Evolutionary conservation across 106 monocot genomes (phyloP).

Genomic region (Chionographis japonica): DNA sequence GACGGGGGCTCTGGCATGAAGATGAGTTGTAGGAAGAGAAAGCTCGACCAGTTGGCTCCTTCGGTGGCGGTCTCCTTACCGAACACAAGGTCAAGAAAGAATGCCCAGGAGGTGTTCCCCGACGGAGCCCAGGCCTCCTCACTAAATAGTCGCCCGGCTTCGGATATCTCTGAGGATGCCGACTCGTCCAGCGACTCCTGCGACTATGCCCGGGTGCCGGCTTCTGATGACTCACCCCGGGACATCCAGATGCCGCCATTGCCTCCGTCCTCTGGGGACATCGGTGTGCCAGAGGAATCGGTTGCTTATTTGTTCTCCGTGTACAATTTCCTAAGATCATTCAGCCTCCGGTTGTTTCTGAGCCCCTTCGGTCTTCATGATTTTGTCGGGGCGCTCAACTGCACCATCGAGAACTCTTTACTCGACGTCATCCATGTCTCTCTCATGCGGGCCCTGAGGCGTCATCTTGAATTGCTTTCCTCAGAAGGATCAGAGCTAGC

Average conservation of each 20-base stretch:
- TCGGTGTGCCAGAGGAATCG: conserved; percentile 55
- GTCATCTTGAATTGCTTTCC: conserved; percentile 59
- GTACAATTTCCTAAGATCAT: conserved; percentile 78
- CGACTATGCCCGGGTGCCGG: background rate
- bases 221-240: background rate
- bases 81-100: conserved; percentile 22
- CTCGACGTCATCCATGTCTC: conserved; percentile 67
- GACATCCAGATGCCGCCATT: conserved; percentile 9
- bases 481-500: conserved; percentile 51
- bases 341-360: conserved; percentile 62
- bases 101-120: background rate
- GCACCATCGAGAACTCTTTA: conserved; percentile 48
- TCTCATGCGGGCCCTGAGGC: conserved; percentile 63
- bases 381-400: conserved; percentile 68
- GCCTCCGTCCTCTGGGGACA: conserved; percentile 67
- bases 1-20: conserved; percentile 24
- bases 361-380: conserved; percentile 80
- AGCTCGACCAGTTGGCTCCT: conserved; percentile 47
- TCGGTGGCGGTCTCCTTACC: conserved; percentile 11
- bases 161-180: conserved; percentile 22
- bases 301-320: conserved; percentile 65
- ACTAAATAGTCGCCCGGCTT: background rate
- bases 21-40: conserved; percentile 54
- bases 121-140: conserved; percentile 8
- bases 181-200: conserved; percentile 61